Base-by-base conservation (phyloP, 2,329 filamentous ascomycete genomes). In the Bipolaris gigantea region DNA sequence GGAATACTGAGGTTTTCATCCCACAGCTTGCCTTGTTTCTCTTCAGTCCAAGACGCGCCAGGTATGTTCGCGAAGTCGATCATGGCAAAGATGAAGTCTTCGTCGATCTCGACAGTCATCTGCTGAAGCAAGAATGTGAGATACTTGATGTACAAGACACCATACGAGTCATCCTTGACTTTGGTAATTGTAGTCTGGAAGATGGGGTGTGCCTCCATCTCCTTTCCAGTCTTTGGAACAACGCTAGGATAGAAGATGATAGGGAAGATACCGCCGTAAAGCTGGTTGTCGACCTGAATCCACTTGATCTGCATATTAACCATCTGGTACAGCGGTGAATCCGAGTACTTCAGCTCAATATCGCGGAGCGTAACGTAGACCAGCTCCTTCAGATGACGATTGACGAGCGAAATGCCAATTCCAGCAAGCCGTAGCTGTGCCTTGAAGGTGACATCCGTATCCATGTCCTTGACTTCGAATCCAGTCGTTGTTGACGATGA, bases 271-370 rank as follows among this genome's bases (percentile, higher is more conserved):
- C 95, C 94, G 25, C 95, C 95, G 68, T 99, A 99, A 13, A 99
- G 84, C 74, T 99, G 94, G 66, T 99, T 99, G 76, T 99, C 94
- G 64, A 99, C 90, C 75, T 99, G 94, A 25, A 99, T 94, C 95
- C 95, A 99, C 74, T 99, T 97, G 72, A 97, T 88, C 0, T 91
- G 90, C 46, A 94, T 80, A 43, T 90, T 93, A 57, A 97, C 77
- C 0, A 92, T 97, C 75, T 99, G 94, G 70, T 96, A 96, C 15
- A 97, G 80, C 16, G 87, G 84, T n/a, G 94, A 97, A 68, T 99
- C 94, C 51, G 87, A 91, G 75, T 94, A 96, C 57, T 92, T 92
- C 60, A 99, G 77, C 64, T 94, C 88, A 23, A 97, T 89, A 58
- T 96, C 93, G 46, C 93, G 84, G 75, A 97, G 88, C 0, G 94